These are phyloP conservation scores for Camptophora hylomeconis DNA, from an alignment of 2,329 filamentous ascomycete species.

Conservation along the genomic window DNA sequence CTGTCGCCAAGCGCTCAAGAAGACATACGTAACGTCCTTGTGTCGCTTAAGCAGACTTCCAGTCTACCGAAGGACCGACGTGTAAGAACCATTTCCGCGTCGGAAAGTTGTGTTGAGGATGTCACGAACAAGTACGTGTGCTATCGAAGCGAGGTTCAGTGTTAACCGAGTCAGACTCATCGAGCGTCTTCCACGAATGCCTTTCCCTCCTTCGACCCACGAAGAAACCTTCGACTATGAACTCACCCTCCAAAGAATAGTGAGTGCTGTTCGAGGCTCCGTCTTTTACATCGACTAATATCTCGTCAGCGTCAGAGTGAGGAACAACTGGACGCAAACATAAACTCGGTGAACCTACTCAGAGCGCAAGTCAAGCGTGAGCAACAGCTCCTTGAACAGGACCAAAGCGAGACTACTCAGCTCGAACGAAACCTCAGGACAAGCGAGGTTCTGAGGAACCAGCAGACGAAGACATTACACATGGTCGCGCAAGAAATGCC, in stretches of 20 bases:
- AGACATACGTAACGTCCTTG: conserved; percentile 2
- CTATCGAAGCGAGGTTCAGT: background rate
- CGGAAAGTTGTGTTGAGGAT: conserved; percentile 4
- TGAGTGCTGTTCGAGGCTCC: background rate
- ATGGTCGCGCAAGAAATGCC: conserved; percentile 1
- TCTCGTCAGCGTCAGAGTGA: conserved; percentile 2
- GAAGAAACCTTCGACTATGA: conserved; percentile 7
- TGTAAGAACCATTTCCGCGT: background rate
- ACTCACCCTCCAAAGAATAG: conserved; percentile 3
- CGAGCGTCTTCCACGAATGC: conserved; percentile 4
- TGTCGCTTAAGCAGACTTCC: conserved; percentile 3
- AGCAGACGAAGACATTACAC: conserved; percentile 5
- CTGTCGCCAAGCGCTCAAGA: conserved; percentile 3
- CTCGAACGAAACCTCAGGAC: conserved; percentile 5
- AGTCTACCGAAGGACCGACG: background rate
- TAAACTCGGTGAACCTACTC: conserved; percentile 5
- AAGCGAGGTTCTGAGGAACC: conserved; percentile 3
- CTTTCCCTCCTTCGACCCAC: conserved; percentile 6
- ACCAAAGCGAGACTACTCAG: conserved; percentile 4
- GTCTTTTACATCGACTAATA: background rate
- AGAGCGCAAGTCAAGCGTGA: conserved; percentile 7
- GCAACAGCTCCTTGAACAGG: conserved; percentile 4
- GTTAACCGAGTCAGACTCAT: conserved; percentile 2
- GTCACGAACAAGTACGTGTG: conserved; percentile 2
- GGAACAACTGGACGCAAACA: conserved; percentile 5